Base-by-base conservation (phyloP, 2,329 filamentous ascomycete genomes). In the Neofusicoccum parvum region DNA sequence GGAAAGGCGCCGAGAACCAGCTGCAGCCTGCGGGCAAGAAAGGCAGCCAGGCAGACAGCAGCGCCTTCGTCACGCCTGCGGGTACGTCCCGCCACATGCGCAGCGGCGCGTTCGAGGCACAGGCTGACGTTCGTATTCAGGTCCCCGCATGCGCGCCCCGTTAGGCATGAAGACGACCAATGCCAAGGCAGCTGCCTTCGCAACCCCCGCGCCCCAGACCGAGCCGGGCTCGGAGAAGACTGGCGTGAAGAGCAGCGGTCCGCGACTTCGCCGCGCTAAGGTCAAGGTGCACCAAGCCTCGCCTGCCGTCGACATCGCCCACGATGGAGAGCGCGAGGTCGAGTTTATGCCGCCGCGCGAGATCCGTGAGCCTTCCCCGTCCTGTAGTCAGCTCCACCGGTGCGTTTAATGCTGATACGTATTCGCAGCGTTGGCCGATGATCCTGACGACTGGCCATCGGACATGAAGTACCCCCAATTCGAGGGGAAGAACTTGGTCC, bases 101-200 rank as follows among this genome's bases (percentile, higher is more conserved):
- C 43, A 54, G 2, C 12, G 20, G 12, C 3, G 12, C 10, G 20
- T 27, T 12, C 17, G 43, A 36, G 20, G 17, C 43, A 23, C 15
- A 49, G 20, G 15, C 46, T 64, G 49, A 46, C 15, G 20, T 9
- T 14, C 43, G 50, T 56, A 3, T 49, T 43, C 67, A 89, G 88
- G 85, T 65, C 85, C 89, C 59, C 87, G 88, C 66, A 89, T 83
- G 67, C 88, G 94, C 72, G 93, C 94, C 43, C 91, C 92, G 12
- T 82, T 99, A 54, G 94, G 94, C 39, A 90, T 92, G 83, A 99
- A 99, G 80, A 98, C 94, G 1, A 98, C 95, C 62, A 99, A 99
- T 78, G 92, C 92, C 63, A 98, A 96, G 82, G 86, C 89, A 67
- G 87, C 83, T 74, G 84, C 83, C 58, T 85, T 88, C 69, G 88